phyloP scores from a whole-genome alignment of 176 grass and related monocot species.

The Chrysopogon serrulatus region DNA sequence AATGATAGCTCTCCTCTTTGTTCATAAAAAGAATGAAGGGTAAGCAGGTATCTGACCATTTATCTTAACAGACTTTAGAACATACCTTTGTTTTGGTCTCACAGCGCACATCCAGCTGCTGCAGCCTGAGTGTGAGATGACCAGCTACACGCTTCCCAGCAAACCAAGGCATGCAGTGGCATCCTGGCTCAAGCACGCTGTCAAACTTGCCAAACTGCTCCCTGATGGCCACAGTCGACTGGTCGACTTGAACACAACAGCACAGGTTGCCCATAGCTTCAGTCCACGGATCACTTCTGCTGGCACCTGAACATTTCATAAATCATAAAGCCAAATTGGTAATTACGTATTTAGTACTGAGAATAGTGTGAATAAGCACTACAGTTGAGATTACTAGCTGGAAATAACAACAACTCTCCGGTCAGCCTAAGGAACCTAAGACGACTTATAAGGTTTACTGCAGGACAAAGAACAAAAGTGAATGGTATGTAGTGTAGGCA shows the following conservation, averaged over 20 bases:
- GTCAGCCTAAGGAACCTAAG: neutral
- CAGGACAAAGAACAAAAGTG: neutral
- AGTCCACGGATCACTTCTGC: conserved; percentile 5
- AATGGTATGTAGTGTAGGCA: neutral
- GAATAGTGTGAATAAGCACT: neutral
- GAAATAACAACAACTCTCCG: neutral
- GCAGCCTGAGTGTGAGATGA: conserved; percentile 63
- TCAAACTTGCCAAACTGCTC: conserved; percentile 67
- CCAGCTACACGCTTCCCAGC: conserved; percentile 39
- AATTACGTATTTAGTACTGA: conserved; percentile 1
- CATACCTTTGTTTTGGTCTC: conserved; percentile 74
- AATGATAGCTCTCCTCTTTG: neutral
- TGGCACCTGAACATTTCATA: conserved; percentile 20
- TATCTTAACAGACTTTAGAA: conserved; percentile 4
- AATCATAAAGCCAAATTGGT: neutral
- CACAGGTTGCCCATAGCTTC: conserved; percentile 58
- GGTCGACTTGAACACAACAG: conserved; percentile 65
- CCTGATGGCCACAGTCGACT: conserved; percentile 55
- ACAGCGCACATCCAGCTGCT: conserved; percentile 74
- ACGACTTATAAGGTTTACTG: neutral
- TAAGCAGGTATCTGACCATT: neutral
- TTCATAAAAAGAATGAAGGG: neutral
- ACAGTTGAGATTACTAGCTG: neutral
- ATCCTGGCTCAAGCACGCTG: conserved; percentile 53
- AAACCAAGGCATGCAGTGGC: conserved; percentile 59